Evolutionary conservation across 179 eudicot species (phyloP).

Genomic region (Spergularia azorica): DNA sequence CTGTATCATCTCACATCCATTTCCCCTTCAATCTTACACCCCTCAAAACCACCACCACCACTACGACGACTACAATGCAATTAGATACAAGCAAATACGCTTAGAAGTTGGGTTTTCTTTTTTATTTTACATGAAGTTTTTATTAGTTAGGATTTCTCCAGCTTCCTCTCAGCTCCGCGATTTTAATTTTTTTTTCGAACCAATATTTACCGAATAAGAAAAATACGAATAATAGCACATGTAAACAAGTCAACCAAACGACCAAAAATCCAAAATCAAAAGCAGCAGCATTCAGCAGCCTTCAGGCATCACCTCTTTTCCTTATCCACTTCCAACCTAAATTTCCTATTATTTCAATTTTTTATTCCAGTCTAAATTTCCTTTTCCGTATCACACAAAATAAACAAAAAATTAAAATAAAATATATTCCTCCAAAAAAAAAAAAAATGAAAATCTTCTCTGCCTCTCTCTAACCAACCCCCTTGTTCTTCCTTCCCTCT

Average conservation of each 20-base stretch:
- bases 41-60: too few relatives aligned
- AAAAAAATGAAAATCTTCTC: neutral
- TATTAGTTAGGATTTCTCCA: too few relatives aligned
- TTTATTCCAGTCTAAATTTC: neutral
- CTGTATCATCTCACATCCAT: too few relatives aligned
- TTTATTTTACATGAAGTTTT: too few relatives aligned
- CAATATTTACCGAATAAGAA: too few relatives aligned
- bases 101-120: too few relatives aligned
- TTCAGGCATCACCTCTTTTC: neutral
- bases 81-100: too few relatives aligned
- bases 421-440: neutral
- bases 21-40: too few relatives aligned
- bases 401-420: neutral
- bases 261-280: neutral
- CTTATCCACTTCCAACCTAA: slow-evolving; percentile 23
- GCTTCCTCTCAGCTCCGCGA: too few relatives aligned
- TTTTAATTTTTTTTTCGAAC: too few relatives aligned
- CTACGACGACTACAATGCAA: too few relatives aligned
- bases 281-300: neutral
- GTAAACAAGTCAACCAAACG: slow-evolving; percentile 20
- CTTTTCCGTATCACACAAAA: neutral
- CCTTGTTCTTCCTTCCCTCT: slow-evolving; percentile 10
- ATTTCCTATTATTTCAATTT: neutral
- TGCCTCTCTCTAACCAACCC: neutral
- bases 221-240: too few relatives aligned